These are phyloP conservation scores for sweet orange (Citrus sinensis) DNA, from an alignment of 345 rosid species.

Conservation along the genomic window DNA sequence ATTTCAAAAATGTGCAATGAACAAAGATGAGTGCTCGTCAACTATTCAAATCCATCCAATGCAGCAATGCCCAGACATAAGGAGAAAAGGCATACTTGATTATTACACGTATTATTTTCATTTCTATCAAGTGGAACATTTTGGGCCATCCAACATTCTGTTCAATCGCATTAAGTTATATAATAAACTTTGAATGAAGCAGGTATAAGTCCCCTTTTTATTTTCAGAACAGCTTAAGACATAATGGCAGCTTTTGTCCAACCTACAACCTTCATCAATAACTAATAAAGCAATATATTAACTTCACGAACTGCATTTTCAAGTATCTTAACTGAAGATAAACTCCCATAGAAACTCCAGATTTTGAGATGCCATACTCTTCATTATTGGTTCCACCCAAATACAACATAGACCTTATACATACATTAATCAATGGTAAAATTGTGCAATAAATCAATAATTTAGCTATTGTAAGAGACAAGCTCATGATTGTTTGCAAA, in stretches of 20 bases:
- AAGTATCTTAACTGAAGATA: background rate
- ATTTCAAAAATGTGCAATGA: background rate
- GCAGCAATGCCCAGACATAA: background rate
- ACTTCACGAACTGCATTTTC: background rate
- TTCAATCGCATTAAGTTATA: background rate
- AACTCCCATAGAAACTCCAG: background rate
- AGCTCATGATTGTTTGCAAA: background rate
- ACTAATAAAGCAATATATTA: background rate
- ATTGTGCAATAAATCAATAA: background rate
- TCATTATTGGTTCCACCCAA: background rate
- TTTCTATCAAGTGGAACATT: background rate
- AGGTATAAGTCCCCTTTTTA: background rate
- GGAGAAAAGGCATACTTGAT: background rate
- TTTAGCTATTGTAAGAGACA: background rate
- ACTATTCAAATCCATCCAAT: background rate
- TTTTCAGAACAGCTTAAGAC: background rate
- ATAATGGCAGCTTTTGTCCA: background rate
- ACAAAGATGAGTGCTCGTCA: background rate
- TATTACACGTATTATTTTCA: background rate
- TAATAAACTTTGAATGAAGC: conserved; percentile 1
- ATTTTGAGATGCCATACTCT: background rate
- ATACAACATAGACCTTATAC: background rate
- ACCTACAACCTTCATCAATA: background rate
- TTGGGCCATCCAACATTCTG: background rate
- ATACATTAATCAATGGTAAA: background rate